Evolutionary conservation across 2,329 filamentous ascomycete genomes (phyloP), one percentile per base, ranked within the genome.

Genomic region (Hypoxylon sp.): DNA sequence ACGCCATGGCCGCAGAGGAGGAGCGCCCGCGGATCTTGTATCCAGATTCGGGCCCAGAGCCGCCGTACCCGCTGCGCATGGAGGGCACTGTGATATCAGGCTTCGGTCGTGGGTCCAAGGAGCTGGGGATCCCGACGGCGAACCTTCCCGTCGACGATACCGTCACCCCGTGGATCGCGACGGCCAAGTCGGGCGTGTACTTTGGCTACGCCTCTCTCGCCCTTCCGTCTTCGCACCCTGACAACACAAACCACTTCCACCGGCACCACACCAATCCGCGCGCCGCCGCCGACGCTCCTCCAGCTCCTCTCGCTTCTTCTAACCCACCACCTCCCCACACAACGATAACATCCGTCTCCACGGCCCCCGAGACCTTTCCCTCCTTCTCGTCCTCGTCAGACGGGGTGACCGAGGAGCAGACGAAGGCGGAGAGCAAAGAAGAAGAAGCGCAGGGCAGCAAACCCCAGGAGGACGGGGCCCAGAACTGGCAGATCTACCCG

Each of bases 61-160:
- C 88, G 5, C 96, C 96, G 0, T 98, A 90, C 80, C 96, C 96
- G 0, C 86, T 97, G 74, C 89, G 87, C 73, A 90, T 98, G 82
- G 91, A 92, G 69, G 96, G 96, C 25, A 89, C 91, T 61, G 94
- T 99, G 25, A 94, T 98, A 76, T 92, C 93, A 76, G 96, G 96
- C 35, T 98, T 98, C 80, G 95, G 96, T 46, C 89, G 96, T 67
- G 96, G 96, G 14, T 97, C 93, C 76, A 97, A 94, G 84, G 95
- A 98, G 90, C 92, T 98, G 78, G 95, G 95, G 74, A 98, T 98
- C 79, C 96, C 96, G 2, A 98, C 96, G 1, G 96, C 96, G 78
- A 99, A 98, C 84, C 89, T 98, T 49, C 90, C 90, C 75, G 91
- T 95, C 56, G 90, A 92, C 80, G 85, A 86, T 60, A 76, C 88